phyloP scores from a whole-genome alignment of 2,329 filamentous ascomycete species.

The Phoma sp. region DNA sequence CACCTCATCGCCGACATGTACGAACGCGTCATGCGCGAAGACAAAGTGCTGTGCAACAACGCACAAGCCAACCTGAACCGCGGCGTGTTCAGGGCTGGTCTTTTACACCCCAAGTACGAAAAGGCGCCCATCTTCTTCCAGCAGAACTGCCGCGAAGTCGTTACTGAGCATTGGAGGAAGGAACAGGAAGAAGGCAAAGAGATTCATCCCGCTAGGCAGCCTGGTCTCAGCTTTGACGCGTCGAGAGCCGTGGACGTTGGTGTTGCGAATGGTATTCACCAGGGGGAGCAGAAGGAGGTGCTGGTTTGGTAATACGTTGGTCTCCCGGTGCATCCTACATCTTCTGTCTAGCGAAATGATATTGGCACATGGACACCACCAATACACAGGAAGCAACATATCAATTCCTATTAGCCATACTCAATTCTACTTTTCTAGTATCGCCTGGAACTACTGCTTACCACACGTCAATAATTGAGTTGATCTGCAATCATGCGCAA shows the following conservation, averaged over 20 bases:
- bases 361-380: background rate
- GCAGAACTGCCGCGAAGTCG: slow-evolving; percentile 53
- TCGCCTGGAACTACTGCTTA: too few species aligned
- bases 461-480: too few species aligned
- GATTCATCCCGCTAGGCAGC: slow-evolving; percentile 44
- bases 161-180: slow-evolving; percentile 40
- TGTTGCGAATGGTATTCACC: slow-evolving; percentile 2
- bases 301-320: slow-evolving; percentile 22
- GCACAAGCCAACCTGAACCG: slow-evolving; percentile 66
- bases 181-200: slow-evolving; percentile 26
- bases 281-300: slow-evolving; percentile 22
- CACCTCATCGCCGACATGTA: slow-evolving; percentile 64
- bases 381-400: too few species aligned
- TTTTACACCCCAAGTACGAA: slow-evolving; percentile 66
- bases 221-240: slow-evolving; percentile 56
- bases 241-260: slow-evolving; percentile 58
- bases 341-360: background rate
- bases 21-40: slow-evolving; percentile 67
- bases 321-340: too few species aligned
- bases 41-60: slow-evolving; percentile 65
- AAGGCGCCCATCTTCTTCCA: slow-evolving; percentile 64
- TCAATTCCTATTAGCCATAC: too few species aligned
- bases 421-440: too few species aligned
- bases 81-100: slow-evolving; percentile 66
- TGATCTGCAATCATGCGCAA: too few species aligned